These are phyloP conservation scores for Tuber calosporum DNA, from an alignment of 495 filamentous ascomycete species.

Conservation along the genomic window DNA sequence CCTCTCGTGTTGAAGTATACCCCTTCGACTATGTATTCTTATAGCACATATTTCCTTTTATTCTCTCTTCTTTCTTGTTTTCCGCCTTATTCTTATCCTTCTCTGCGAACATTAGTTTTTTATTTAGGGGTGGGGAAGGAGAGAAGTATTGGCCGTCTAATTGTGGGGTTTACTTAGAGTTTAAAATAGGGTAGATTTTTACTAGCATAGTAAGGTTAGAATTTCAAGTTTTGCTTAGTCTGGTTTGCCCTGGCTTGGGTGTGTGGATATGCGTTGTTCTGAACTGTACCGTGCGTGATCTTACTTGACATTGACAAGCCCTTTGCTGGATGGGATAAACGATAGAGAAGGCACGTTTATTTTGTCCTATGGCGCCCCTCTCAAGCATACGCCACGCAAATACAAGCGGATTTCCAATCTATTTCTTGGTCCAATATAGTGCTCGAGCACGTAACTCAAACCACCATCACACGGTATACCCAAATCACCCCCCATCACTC, in stretches of 20 bases:
- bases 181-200: not conserved
- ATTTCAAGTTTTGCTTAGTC: not conserved
- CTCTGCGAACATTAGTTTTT: not conserved
- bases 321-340: not conserved
- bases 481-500: not conserved
- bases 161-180: not conserved
- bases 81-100: not conserved
- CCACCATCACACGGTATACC: not conserved
- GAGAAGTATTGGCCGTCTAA: not conserved
- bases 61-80: not conserved
- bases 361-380: not conserved
- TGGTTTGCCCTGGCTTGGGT: not conserved
- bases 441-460: not conserved
- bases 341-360: not conserved
- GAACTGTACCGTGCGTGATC: not conserved
- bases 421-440: not conserved
- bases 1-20: not conserved
- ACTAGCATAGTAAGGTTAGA: not conserved
- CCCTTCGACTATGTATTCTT: not conserved
- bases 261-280: not conserved
- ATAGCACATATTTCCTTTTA: not conserved
- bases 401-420: not conserved
- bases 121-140: not conserved
- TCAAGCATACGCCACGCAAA: not conserved
- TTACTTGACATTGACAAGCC: not conserved